Conservation (phyloP, 2,329 filamentous ascomycete species). For the Ophiostoma sp. region DNA sequence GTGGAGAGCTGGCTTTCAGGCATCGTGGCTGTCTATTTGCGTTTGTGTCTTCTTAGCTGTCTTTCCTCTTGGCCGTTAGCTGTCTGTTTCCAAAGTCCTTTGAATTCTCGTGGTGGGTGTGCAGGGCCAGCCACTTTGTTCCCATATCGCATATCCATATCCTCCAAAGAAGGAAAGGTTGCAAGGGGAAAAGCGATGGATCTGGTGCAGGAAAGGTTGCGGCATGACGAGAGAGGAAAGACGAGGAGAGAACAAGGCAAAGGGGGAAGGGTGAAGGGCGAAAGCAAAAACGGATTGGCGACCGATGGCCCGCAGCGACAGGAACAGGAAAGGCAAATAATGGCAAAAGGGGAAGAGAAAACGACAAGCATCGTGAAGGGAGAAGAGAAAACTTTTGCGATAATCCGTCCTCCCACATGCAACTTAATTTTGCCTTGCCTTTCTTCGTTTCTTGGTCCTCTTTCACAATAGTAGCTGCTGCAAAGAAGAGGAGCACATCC, state of each 20-base stretch:
- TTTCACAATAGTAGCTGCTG: constrained; percentile 3
- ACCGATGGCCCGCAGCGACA: constrained; percentile 14
- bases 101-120: not conserved
- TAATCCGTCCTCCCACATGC: not conserved
- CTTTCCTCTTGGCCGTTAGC: not conserved
- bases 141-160: not conserved
- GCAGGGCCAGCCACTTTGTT: not conserved
- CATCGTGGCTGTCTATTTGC: not conserved
- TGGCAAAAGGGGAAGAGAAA: not conserved
- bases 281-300: not conserved
- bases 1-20: not conserved
- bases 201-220: constrained; percentile 15
- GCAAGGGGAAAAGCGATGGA: constrained; percentile 15
- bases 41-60: not conserved
- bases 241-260: not conserved
- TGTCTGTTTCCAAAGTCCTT: not conserved
- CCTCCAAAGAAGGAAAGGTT: constrained; percentile 6
- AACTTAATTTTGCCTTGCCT: not conserved
- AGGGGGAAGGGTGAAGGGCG: not conserved
- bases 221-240: constrained; percentile 12
- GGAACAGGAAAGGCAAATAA: constrained; percentile 8
- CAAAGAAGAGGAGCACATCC: not conserved
- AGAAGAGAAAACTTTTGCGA: not conserved
- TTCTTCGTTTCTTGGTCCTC: not conserved
- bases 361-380: not conserved